Evolutionary conservation across 176 grass and related monocot species (phyloP).

Genomic region (Cenchrus americanus): DNA sequence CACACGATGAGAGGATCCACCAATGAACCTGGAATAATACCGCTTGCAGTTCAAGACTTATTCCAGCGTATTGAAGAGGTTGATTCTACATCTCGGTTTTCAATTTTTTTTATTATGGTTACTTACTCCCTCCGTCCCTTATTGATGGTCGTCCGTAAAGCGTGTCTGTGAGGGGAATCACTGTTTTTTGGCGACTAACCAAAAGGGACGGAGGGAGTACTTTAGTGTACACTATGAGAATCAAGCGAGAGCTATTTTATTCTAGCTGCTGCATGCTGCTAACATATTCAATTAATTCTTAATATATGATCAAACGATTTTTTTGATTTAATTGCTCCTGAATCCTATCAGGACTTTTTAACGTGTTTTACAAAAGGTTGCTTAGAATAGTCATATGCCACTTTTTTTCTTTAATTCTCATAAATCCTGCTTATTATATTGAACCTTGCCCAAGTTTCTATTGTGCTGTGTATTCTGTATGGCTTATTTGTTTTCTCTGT

Average conservation of each 20-base stretch:
- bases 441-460: conserved; percentile 25
- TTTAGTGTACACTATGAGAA: conserved; percentile 18
- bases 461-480: conserved; percentile 31
- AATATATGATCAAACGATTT: conserved; percentile 16
- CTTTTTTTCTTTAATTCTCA: conserved; percentile 11
- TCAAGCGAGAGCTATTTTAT: not conserved
- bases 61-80: conserved; percentile 81
- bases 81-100: not conserved
- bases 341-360: not conserved
- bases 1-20: conserved; percentile 84
- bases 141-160: too few species aligned
- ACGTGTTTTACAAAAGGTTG: not conserved
- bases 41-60: conserved; percentile 78
- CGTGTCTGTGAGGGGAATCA: too few species aligned
- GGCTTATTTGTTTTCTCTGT: conserved; percentile 16
- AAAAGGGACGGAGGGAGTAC: too few species aligned
- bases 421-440: conserved; percentile 4
- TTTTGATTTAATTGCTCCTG: conserved; percentile 19
- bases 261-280: conserved; percentile 2
- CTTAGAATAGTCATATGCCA: conserved; percentile 17
- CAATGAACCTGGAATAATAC: conserved; percentile 82
- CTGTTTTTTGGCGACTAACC: too few species aligned
- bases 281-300: not conserved
- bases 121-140: too few species aligned
- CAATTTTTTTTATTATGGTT: conserved; percentile 11